Conservation (phyloP, 306 rosid species). For the Begonia fuchsioides region DNA sequence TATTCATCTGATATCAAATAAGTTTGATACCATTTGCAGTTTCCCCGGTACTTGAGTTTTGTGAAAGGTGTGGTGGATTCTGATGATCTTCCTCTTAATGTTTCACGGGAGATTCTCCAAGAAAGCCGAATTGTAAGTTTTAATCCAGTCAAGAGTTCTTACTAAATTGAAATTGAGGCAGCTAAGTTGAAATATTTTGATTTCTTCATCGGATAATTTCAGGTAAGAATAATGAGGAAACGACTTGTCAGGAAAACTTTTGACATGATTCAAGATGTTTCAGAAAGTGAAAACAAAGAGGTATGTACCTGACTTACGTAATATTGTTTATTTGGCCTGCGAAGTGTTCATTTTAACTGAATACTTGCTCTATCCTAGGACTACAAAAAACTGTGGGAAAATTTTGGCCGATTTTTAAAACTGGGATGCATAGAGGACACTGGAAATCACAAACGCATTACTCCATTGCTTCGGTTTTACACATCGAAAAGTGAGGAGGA, state of each 20-base stretch:
- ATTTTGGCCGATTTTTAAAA: slow-evolving; percentile 86
- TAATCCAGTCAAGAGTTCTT: neutral
- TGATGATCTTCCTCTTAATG: slow-evolving; percentile 88
- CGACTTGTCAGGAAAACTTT: slow-evolving; percentile 91
- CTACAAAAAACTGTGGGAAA: slow-evolving; percentile 98
- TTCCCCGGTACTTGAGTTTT: slow-evolving; percentile 92
- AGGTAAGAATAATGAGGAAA: slow-evolving; percentile 99
- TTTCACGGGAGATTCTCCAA: slow-evolving; percentile 96
- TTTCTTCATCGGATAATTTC: too few relatives aligned
- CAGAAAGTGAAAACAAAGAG: slow-evolving; percentile 90
- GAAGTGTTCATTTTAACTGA: slow-evolving; percentile 10
- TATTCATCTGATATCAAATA: slow-evolving; percentile 4
- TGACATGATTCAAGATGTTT: slow-evolving; percentile 92
- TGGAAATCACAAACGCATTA: slow-evolving; percentile 93
- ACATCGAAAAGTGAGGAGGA: slow-evolving; percentile 91
- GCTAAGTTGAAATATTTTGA: too few relatives aligned
- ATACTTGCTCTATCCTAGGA: slow-evolving; percentile 34
- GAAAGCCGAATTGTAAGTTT: slow-evolving; percentile 93
- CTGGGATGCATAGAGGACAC: slow-evolving; percentile 85
- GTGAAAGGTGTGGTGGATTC: slow-evolving; percentile 97
- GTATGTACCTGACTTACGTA: slow-evolving; percentile 14
- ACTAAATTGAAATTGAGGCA: too few relatives aligned
- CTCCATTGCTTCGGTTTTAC: slow-evolving; percentile 78
- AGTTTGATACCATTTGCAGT: slow-evolving; percentile 35
- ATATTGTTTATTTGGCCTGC: slow-evolving; percentile 5